Base-by-base conservation (phyloP, 768 basidiomycete species). In the Cyathus striatus region DNA sequence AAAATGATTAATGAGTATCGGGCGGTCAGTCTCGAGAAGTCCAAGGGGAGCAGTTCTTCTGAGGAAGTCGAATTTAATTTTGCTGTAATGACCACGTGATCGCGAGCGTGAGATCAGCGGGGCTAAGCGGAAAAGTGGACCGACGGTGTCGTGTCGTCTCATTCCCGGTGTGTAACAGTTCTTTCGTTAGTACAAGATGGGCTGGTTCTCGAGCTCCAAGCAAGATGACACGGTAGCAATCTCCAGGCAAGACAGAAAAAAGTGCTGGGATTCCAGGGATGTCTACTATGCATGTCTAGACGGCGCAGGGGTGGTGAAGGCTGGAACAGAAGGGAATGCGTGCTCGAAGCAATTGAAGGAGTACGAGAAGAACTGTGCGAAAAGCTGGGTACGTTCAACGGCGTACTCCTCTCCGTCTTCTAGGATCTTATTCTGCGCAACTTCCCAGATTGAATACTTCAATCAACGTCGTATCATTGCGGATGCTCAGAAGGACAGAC, bases 181-280 rank as follows among this genome's bases (percentile, higher is more conserved):
- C n/a, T n/a, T n/a, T n/a, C n/a, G n/a, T n/a, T n/a, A n/a, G 10
- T 14, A 37, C 20, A 40, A 23, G 17, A 73, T 72, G 73, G 66
- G 66, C 40, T 75, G 69, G 71, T 70, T 72, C 54, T 59, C 56
- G 5, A 51, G 49, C 45, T 56, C 58, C 4, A 49, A 64, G 46
- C 41, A 58, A 17, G 69, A 77, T 45, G 66, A 72, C 33, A 61
- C 66, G 3, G 51, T 62, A 12, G 58, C 70, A 3, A 62, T 66
- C 1, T 76, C 75, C 3, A 66, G 87, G 30, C 67, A 83, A 56
- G 81, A 88, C 52, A 77, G 94, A 5, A 69, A 83, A 49, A 74
- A 74, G 45, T 98, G 94, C 65, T 98, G 93, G 93, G 83, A 86
- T 23, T 63, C 69, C 16, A 70, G 93, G 42, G 92, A 97, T 60